Evolutionary conservation across 1,284 basidiomycete species (phyloP).

Genomic region (Ganoderma sp.): DNA sequence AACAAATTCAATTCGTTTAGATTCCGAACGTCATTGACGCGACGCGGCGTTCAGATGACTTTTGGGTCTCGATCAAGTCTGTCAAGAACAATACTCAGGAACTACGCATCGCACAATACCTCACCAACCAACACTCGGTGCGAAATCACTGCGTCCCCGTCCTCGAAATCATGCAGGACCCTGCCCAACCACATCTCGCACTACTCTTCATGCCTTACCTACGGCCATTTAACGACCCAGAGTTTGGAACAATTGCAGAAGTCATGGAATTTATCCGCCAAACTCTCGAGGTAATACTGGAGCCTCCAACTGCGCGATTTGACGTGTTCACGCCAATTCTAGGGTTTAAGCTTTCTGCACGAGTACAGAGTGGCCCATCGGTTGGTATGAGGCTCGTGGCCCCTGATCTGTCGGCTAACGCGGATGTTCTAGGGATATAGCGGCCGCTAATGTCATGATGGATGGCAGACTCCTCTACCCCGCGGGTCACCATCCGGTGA

Average conservation of each 20-base stretch:
- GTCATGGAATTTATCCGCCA: conserved; percentile 39
- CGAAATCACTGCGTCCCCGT: conserved; percentile 34
- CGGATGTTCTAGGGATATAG: conserved; percentile 34
- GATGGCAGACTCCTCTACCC: conserved; percentile 37
- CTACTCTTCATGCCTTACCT: conserved; percentile 40
- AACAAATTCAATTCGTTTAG: neutral
- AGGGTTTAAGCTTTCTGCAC: conserved; percentile 40
- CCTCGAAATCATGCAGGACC: conserved; percentile 30
- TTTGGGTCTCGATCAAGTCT: conserved; percentile 33
- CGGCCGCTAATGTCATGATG: conserved; percentile 41
- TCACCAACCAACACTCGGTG: conserved; percentile 11
- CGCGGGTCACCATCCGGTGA: conserved; percentile 36
- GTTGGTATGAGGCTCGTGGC: conserved; percentile 11
- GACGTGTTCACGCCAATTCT: neutral
- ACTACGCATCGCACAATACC: conserved; percentile 21
- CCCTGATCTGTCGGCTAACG: neutral
- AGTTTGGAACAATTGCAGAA: conserved; percentile 33
- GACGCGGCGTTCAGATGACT: conserved; percentile 26
- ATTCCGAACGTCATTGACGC: conserved; percentile 33
- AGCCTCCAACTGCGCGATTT: neutral
- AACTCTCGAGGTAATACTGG: conserved; percentile 33
- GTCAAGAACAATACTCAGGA: conserved; percentile 15
- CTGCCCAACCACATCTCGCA: neutral
- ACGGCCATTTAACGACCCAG: conserved; percentile 33
- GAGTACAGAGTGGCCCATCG: conserved; percentile 37